Percentiles rank a stretch among this genome's conserved stretches.
These are phyloP conservation scores for Rasamsonia emersonii DNA, from an alignment of 2,329 filamentous ascomycete genomes.

Conservation along the genomic window DNA sequence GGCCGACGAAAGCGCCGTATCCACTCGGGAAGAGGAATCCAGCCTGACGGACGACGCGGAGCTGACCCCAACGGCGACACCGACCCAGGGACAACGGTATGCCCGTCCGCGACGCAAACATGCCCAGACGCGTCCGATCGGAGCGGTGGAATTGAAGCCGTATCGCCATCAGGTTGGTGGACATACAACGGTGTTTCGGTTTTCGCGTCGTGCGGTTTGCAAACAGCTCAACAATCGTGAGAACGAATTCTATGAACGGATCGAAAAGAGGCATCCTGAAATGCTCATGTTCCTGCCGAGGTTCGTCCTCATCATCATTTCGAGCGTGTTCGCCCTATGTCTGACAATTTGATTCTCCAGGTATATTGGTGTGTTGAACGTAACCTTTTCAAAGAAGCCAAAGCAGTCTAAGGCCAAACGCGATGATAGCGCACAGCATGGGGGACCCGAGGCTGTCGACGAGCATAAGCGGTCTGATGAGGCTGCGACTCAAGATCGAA, in stretches of 20 bases:
- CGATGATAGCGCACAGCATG: constrained; percentile 15
- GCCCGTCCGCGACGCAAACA: constrained; percentile 21
- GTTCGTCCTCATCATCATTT: constrained; percentile 37
- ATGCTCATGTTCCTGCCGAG: constrained; percentile 85
- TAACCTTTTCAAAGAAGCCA: constrained; percentile 79
- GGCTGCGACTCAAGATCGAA: constrained; percentile 4
- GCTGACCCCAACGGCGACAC: constrained; percentile 40
- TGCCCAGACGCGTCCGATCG: constrained; percentile 49
- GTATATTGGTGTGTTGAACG: constrained; percentile 94
- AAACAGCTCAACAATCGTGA: constrained; percentile 97
- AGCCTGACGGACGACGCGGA: constrained; percentile 48
- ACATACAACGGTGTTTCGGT: constrained; percentile 92
- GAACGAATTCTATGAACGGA: constrained; percentile 97
- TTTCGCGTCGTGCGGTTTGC: constrained; percentile 89
- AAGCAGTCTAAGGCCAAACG: constrained; percentile 48
- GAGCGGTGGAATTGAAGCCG: constrained; percentile 90
- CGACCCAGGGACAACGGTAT: constrained; percentile 22
- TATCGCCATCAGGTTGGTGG: constrained; percentile 97
- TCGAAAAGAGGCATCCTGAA: constrained; percentile 84
- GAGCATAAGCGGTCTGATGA: constrained; percentile 12
- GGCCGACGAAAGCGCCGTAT: constrained; percentile 33
- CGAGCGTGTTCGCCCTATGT: not conserved
- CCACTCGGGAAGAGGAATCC: constrained; percentile 42
- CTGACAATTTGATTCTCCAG: constrained; percentile 35
- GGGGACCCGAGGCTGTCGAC: constrained; percentile 9